These are phyloP conservation scores for Linnemannia hyalina DNA, from an alignment of 192 early-diverging fungal species.

Conservation along the genomic window DNA sequence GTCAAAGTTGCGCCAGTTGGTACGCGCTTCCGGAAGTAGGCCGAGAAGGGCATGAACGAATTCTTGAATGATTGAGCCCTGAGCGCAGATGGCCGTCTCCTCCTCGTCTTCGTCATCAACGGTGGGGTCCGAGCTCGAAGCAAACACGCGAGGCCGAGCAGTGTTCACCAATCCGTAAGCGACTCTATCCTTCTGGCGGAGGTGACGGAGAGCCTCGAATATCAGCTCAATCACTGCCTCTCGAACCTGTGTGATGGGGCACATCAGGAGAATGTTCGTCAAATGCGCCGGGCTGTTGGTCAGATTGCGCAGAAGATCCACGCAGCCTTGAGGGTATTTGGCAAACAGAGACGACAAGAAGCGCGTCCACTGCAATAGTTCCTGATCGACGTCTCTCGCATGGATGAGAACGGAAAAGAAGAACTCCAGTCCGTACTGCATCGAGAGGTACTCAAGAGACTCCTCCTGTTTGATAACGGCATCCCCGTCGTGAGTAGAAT, in stretches of 20 bases:
- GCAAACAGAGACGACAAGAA: conserved; percentile 50
- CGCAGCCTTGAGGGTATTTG: conserved; percentile 47
- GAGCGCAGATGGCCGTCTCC: conserved; percentile 8
- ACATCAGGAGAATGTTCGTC: conserved; percentile 45
- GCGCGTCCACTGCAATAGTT: conserved; percentile 53
- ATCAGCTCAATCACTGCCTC: conserved; percentile 60
- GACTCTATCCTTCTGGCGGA: conserved; percentile 36
- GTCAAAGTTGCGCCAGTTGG: conserved; percentile 61
- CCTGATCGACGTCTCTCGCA: conserved; percentile 54
- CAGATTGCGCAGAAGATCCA: conserved; percentile 43
- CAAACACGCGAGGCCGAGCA: background rate
- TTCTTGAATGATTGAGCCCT: conserved; percentile 25
- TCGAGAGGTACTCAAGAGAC: conserved; percentile 29
- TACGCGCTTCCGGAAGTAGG: conserved; percentile 52
- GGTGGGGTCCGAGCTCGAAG: background rate
- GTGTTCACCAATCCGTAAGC: conserved; percentile 41
- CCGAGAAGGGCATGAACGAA: conserved; percentile 33
- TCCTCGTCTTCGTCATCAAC: conserved; percentile 11
- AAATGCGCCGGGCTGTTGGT: conserved; percentile 25
- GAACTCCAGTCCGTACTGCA: conserved; percentile 52
- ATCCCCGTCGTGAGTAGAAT: background rate
- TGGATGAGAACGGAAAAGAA: conserved; percentile 57
- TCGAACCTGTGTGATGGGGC: conserved; percentile 57
- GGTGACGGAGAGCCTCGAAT: conserved; percentile 37
- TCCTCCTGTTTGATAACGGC: background rate